Conservation (phyloP, 345 rosid species). For the Acer negundo region DNA sequence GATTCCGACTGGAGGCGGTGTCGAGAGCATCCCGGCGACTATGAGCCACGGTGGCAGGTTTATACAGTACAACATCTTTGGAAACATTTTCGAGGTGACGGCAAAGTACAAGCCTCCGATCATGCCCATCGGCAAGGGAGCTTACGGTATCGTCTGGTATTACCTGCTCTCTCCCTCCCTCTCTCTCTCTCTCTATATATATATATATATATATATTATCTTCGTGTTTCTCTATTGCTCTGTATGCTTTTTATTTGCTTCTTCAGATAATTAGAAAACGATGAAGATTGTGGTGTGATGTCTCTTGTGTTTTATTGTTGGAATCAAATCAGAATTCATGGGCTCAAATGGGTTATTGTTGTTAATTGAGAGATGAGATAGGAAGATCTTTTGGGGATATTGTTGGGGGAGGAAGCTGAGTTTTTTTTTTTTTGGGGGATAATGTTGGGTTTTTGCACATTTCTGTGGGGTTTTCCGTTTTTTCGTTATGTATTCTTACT, state of each 20-base stretch:
- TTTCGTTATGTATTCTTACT: background rate
- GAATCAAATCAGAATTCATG: background rate
- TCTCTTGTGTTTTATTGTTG: background rate
- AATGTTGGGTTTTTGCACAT: background rate
- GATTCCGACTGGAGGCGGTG: conserved; percentile 28
- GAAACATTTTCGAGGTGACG: conserved; percentile 96
- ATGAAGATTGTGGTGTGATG: too few species aligned
- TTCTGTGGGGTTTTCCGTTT: background rate
- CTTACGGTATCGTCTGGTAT: conserved; percentile 99
- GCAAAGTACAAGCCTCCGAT: conserved; percentile 97
- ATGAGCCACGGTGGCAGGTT: conserved; percentile 93
- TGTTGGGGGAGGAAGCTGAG: background rate
- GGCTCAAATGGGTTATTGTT: background rate
- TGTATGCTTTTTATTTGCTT: background rate
- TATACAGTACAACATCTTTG: conserved; percentile 95
- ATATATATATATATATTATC: too few species aligned
- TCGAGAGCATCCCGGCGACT: conserved; percentile 84
- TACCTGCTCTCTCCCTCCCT: background rate
- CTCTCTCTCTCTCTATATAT: background rate
- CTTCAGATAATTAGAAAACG: too few species aligned
- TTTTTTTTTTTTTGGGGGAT: background rate
- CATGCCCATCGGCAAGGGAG: conserved; percentile 99
- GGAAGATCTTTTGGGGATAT: background rate
- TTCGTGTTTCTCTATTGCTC: too few species aligned
- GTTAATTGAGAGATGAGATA: too few species aligned